Evolutionary conservation across 1,284 basidiomycete species (phyloP).

Genomic region (Papiliotrema terrestris): DNA sequence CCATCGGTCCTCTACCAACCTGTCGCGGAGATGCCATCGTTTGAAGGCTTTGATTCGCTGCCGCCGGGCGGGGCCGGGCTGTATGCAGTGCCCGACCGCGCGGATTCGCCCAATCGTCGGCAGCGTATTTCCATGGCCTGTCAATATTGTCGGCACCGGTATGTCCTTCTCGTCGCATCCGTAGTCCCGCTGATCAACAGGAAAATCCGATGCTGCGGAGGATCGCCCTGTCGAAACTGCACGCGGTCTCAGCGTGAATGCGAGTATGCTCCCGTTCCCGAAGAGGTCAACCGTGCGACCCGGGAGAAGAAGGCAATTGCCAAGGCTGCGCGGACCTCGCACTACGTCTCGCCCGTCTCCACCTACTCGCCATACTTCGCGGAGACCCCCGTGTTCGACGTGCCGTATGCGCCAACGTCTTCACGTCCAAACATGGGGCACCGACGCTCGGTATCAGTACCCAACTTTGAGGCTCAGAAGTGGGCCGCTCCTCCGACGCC

Average conservation of each 20-base stretch:
- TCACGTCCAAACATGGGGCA: conserved; percentile 19
- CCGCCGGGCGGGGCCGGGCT: neutral
- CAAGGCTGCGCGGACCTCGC: conserved; percentile 32
- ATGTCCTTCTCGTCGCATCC: conserved; percentile 8
- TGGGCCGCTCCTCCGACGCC: conserved; percentile 33
- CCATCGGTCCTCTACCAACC: conserved; percentile 7
- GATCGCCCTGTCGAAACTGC: conserved; percentile 46
- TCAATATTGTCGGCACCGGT: conserved; percentile 46
- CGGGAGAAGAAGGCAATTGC: conserved; percentile 45
- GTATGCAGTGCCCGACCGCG: conserved; percentile 14
- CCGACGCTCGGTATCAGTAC: conserved; percentile 34
- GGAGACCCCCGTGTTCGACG: conserved; percentile 28
- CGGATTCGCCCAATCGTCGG: conserved; percentile 24
- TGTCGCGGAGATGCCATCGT: neutral
- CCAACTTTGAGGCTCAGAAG: conserved; percentile 20
- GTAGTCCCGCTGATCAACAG: conserved; percentile 17
- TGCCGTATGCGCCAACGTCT: conserved; percentile 23
- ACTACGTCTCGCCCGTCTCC: conserved; percentile 16
- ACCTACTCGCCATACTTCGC: conserved; percentile 30
- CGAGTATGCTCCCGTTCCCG: conserved; percentile 47
- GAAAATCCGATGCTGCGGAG: conserved; percentile 49
- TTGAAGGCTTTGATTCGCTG: neutral
- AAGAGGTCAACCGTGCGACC: conserved; percentile 46
- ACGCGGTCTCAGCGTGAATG: conserved; percentile 41
- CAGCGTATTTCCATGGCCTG: conserved; percentile 47